Base-by-base conservation (phyloP, 2,329 filamentous ascomycete genomes). In the Fusarium dlaminii region DNA sequence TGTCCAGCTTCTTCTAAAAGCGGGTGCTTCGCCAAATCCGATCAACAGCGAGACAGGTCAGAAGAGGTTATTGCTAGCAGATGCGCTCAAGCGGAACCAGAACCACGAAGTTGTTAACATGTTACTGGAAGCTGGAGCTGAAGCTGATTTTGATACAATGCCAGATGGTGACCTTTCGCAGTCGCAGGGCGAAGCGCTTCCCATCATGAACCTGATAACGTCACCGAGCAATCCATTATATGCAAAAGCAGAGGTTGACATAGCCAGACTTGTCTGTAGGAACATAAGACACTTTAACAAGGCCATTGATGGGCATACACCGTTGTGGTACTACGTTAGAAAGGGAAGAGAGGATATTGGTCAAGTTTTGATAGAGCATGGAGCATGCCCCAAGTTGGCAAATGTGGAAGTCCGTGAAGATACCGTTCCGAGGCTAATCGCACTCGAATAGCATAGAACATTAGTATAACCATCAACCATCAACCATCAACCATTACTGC, bases 21-120 rank as follows among this genome's bases (percentile, higher is more conserved):
- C 61, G 9, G 73, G 73, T 51, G 73, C 72, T 48, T 75, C 72
- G 8, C 73, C 72, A 20, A 73, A 73, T 27, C 73, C 73, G 22
- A 46, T 64, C 24, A 42, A 56, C 15, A 58, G 17, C 22, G 6
- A 15, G 17, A 67, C 61, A 11, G 66, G 63, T 2, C 22, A 30
- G 29, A 75, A 57, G 62, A 64, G 56, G 34, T 57, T 75, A 29
- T 37, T 75, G 18, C 62, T 75, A 34, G 36, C 29, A 27, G 58
- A 66, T 63, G 69, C 72, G 9, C 51, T 75, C 18, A 48, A 34
- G 37, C 42, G 42, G 14, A 58, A 43, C 29, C 34, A 59, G 10
- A 73, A 73, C 30, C 37, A 46, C 15, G 9, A 51, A 10, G 42
- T 75, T 37, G 45, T 70, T 17, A 46, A 56, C 9, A 49, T 67